Percentiles rank a stretch among this genome's conserved stretches.
These are phyloP conservation scores for Myxozyma kluyveri DNA, from an alignment of 805 yeast genomes.

Conservation along the genomic window DNA sequence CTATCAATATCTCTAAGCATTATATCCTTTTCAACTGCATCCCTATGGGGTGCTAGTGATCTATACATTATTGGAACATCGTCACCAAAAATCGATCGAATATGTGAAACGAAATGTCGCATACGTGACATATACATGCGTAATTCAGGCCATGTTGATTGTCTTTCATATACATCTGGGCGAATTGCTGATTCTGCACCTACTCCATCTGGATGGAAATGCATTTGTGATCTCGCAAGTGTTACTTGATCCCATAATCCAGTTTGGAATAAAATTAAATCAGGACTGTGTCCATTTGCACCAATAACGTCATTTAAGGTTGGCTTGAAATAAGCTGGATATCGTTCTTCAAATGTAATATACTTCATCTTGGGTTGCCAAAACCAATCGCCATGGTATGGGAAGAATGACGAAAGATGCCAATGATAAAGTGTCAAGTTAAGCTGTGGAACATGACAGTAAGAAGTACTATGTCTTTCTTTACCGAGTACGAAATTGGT, in stretches of 20 bases:
- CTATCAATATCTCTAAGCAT: conserved; percentile 21
- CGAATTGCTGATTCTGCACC: not conserved
- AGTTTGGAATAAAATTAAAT: conserved; percentile 22
- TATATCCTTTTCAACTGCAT: conserved; percentile 11
- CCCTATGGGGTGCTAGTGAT: conserved; percentile 20
- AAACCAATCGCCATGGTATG: conserved; percentile 25
- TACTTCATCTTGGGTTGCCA: conserved; percentile 23
- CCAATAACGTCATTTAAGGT: conserved; percentile 15
- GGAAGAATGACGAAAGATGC: conserved; percentile 24
- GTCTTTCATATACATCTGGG: conserved; percentile 8
- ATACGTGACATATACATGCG: conserved; percentile 16
- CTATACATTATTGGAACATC: conserved; percentile 16
- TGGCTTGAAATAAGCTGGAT: conserved; percentile 14
- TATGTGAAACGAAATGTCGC: conserved; percentile 7
- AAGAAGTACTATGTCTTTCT: conserved; percentile 17
- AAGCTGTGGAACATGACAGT: conserved; percentile 18
- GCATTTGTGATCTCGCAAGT: conserved; percentile 2
- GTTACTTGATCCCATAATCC: conserved; percentile 28
- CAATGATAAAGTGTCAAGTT: conserved; percentile 26
- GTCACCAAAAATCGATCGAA: conserved; percentile 13
- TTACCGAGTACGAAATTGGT: not conserved
- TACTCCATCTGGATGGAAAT: not conserved
- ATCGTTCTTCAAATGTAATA: conserved; percentile 27
- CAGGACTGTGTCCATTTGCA: conserved; percentile 18
- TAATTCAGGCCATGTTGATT: conserved; percentile 22